Conservation (phyloP, 164 flowering plant genomes). For the Magnolia changhungtana region DNA sequence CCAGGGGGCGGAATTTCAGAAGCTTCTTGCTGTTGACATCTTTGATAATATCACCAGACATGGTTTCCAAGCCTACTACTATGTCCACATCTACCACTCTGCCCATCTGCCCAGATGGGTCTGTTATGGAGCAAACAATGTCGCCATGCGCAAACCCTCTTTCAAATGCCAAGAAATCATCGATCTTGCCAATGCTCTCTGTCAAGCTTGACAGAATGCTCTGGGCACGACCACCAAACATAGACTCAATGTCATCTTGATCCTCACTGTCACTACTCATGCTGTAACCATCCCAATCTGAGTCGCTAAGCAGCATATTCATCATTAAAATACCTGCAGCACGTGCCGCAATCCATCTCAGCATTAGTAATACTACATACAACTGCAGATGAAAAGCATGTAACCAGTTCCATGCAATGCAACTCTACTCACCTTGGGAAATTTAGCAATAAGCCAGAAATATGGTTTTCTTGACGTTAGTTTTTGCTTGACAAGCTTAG, state of each 20-base stretch:
- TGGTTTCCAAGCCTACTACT: conserved; percentile 67
- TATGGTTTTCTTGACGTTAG: not conserved
- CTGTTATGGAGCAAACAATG: conserved; percentile 51
- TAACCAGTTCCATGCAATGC: not conserved
- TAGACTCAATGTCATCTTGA: conserved; percentile 54
- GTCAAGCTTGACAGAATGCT: conserved; percentile 80
- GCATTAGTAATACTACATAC: not conserved
- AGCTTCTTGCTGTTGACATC: conserved; percentile 58
- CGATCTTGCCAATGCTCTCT: conserved; percentile 79
- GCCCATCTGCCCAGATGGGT: conserved; percentile 84
- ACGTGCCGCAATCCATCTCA: not conserved
- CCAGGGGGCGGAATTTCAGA: conserved; percentile 50
- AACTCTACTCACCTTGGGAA: not conserved
- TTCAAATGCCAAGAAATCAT: conserved; percentile 82
- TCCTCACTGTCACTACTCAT: conserved; percentile 72
- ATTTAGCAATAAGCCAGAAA: not conserved
- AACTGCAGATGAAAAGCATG: not conserved
- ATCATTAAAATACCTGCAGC: conserved; percentile 20
- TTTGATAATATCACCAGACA: conserved; percentile 43
- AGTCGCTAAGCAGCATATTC: conserved; percentile 55
- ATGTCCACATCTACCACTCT: conserved; percentile 57
- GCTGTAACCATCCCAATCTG: conserved; percentile 64
- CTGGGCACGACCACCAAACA: conserved; percentile 64
- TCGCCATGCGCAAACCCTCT: conserved; percentile 70
- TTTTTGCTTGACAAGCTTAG: not conserved